A percentile compares a stretch with the other conserved stretches of the same genome.
These are phyloP conservation scores for Coelastrella sp. DNA, from an alignment of 139 green algal species.

Conservation along the genomic window DNA sequence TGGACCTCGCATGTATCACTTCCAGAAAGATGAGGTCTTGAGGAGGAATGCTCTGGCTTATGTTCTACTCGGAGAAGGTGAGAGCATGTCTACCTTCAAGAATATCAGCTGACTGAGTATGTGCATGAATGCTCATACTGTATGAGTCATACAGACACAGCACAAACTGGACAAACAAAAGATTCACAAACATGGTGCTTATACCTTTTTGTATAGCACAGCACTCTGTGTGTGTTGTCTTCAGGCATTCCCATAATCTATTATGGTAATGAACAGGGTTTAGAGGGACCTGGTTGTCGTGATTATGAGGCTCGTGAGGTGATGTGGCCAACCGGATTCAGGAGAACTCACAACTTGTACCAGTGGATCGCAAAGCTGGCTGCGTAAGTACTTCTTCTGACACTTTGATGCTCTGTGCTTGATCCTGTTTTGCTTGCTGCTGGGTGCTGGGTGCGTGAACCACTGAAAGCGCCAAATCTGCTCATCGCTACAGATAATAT, in stretches of 20 bases:
- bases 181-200: no score
- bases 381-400: not conserved
- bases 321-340: not conserved
- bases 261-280: not conserved
- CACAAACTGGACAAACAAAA: no score
- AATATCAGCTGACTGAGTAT: no score
- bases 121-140: no score
- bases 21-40: not conserved
- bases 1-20: not conserved
- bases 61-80: not conserved
- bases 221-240: not conserved
- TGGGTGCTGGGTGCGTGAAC: not conserved
- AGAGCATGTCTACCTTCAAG: not conserved
- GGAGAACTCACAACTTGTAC: not conserved
- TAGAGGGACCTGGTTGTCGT: not conserved
- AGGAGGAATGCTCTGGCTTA: not conserved
- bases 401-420: no score
- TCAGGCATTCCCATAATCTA: slow-evolving; percentile 1
- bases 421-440: no score
- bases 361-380: not conserved
- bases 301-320: not conserved
- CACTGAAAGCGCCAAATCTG: no score
- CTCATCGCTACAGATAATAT: no score
- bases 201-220: not conserved
- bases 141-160: no score